These are phyloP conservation scores for Penicillium simplicissimum DNA, from an alignment of 495 filamentous ascomycete species.

Conservation along the genomic window DNA sequence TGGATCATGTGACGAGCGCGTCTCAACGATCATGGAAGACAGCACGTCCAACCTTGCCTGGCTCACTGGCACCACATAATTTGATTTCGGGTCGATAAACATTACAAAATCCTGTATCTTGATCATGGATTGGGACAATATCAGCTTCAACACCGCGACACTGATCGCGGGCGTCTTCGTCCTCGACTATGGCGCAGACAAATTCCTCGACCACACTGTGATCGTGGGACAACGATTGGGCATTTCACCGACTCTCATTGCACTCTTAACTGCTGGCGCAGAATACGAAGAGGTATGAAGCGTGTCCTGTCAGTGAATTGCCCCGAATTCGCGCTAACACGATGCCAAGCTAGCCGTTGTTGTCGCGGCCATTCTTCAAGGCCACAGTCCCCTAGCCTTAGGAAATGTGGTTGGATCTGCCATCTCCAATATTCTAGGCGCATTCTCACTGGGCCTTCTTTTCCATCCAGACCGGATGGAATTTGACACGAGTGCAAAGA, in stretches of 20 bases:
- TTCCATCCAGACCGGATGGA: constrained; percentile 29
- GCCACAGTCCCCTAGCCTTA: constrained; percentile 50
- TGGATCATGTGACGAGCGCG: neutral
- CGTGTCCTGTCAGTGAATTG: too few species aligned
- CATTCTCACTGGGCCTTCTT: constrained; percentile 55
- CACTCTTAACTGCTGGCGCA: constrained; percentile 54
- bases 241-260: constrained; percentile 51
- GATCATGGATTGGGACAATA: constrained; percentile 20
- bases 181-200: constrained; percentile 34
- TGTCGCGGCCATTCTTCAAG: constrained; percentile 45
- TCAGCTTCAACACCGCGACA: constrained; percentile 26
- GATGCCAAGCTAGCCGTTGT: constrained; percentile 53
- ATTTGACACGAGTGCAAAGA: constrained; percentile 50
- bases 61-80: neutral
- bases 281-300: constrained; percentile 56
- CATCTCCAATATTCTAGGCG: constrained; percentile 58
- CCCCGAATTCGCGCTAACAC: neutral
- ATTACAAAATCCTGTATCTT: too few species aligned
- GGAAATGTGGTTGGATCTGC: constrained; percentile 58
- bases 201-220: constrained; percentile 55
- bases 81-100: neutral
- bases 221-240: constrained; percentile 48
- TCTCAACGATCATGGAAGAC: neutral
- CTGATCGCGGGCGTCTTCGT: constrained; percentile 30
- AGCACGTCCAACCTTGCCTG: neutral